phyloP scores from a whole-genome alignment of 106 monocot genomes.

The Dendrobium catenatum region DNA sequence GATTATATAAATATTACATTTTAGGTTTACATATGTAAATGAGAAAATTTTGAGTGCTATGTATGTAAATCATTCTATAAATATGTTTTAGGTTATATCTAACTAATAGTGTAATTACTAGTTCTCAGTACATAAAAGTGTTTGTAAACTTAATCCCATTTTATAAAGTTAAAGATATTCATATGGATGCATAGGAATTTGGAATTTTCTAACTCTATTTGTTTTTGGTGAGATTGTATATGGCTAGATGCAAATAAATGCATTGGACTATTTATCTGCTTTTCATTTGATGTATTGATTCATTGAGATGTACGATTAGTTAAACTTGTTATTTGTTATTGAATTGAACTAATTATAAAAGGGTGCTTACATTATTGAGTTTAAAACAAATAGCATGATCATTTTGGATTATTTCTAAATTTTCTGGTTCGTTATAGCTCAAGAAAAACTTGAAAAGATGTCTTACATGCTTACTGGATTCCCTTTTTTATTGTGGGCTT shows the following conservation, averaged over 20 bases:
- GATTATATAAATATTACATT: too few species aligned
- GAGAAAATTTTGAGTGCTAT: too few species aligned
- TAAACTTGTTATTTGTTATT: background rate
- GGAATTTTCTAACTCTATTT: background rate
- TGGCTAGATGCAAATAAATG: background rate
- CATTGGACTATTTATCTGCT: background rate
- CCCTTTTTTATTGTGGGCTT: background rate
- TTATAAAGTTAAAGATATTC: background rate
- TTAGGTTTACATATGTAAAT: too few species aligned
- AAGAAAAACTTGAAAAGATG: background rate
- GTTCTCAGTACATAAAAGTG: too few species aligned
- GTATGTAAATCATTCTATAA: too few species aligned
- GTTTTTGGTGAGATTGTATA: background rate
- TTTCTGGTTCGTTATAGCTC: background rate
- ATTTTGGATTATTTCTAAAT: background rate
- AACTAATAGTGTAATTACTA: too few species aligned
- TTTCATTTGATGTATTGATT: background rate
- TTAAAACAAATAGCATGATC: background rate
- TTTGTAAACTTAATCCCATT: background rate
- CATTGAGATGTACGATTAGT: background rate
- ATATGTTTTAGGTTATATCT: too few species aligned
- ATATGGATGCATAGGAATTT: background rate
- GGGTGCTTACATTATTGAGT: background rate
- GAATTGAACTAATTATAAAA: background rate
- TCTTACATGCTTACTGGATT: too few species aligned